Base-by-base conservation (phyloP, 306 rosid species). In the Rosa chinensis region DNA sequence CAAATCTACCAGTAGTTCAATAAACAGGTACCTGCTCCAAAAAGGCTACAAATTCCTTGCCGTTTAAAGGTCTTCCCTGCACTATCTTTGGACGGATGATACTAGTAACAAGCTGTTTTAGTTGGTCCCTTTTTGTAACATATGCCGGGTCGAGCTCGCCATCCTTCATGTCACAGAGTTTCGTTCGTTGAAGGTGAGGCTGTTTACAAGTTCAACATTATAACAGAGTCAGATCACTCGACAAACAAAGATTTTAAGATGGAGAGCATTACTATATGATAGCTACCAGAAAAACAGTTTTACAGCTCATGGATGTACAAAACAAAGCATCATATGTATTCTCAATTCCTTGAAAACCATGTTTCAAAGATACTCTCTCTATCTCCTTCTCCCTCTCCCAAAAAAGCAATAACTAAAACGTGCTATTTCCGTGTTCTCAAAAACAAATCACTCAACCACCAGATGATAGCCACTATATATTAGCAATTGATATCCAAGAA, bases 101-200 rank as follows among this genome's bases (percentile, higher is more conserved):
- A 83, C 93, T 87, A 63, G 92, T 77, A 79, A 95, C 98, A 82
- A 95, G 84, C 82, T 89, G 85, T 85, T 95, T 95, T 80, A 95
- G 76, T 80, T 88, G 82, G 70, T 95, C 98, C 85, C 97, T 90
- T 84, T 74, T 93, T 78, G 81, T 78, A 47, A 95, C 92, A 86
- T 95, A 95, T 48, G 78, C 25, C 5, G 86, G 91, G 75, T 95
- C 99, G 48, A 95, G 98, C 67, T 91, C 99, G 49, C 67, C 78
- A 82, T 95, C 99, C 78, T 93, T 90, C 98, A 95, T 79, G 66
- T 95, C 99, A 83, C 99, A 95, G 72, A 95, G 99, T 85, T 91
- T 92, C 70, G 98, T 95, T 85, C 99, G 91, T 80, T 84, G 88
- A 79, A 95, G 86, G 88, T 95, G 99, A 77, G 99, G 99, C 99